Evolutionary conservation across 352 stramenopile species (phyloP), one percentile per base, ranked within the genome.

Genomic region (Phytophthora podocarpi): DNA sequence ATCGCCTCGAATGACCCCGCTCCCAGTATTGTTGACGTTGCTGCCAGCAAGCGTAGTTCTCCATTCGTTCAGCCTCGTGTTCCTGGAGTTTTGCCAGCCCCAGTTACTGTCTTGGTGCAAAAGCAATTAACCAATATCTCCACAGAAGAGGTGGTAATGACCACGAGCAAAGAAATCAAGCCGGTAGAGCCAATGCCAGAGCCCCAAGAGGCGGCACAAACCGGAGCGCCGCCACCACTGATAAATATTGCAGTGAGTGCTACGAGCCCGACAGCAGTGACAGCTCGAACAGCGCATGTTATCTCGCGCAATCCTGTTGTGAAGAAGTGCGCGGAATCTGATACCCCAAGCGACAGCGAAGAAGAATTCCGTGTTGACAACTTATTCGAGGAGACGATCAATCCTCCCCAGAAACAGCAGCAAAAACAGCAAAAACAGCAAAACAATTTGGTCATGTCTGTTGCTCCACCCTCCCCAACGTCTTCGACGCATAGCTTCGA

Each of bases 401-500:
- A 27, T 15, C 30, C 46, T 26, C 9, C 43, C 11, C n/a, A 67
- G 41, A 12, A 54, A 13, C 41, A 27, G 7, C 23, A 46, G 10
- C 15, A 32, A 12, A 6, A 51, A 20, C 28, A 41, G 16, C 20
- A 43, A 10, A n/a, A 26, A 5, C n/a, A n/a, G n/a, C n/a, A n/a
- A n/a, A 37, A 23, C n/a, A 35, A 46, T 9, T 10, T 34, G 30
- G 13, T 62, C 28, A 26, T 26, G 8, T 11, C 50, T 18, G n/a
- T 5, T 36, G 31, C 27, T 34, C 34, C 50, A 5, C 20, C n/a
- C 1, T 64, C 58, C 1, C 53, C 64, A 15, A 28, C 21, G 8
- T 69, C 58, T 8, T 69, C 64, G 11, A 56, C 36, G 2, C 56
- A 67, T 21, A 77, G 64, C 48, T 72, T 67, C 23, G 68, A 80